A percentile compares a stretch with the other conserved stretches of the same genome.
These are phyloP conservation scores for Fusarium xylarioides DNA, from an alignment of 2,329 filamentous ascomycete genomes.

Conservation along the genomic window DNA sequence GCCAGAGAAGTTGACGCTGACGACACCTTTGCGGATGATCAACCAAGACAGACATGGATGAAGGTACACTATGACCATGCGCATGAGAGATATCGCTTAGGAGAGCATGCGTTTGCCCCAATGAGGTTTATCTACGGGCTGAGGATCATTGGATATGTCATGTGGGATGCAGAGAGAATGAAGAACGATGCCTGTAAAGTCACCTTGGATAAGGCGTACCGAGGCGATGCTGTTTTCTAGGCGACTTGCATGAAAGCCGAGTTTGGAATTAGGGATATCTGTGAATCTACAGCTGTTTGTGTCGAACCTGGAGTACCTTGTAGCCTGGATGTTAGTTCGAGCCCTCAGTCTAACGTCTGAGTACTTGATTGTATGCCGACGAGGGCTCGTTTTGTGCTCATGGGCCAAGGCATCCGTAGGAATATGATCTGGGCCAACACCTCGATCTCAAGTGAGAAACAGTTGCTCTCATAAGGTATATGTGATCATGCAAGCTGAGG, in stretches of 20 bases:
- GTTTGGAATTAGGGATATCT: neutral
- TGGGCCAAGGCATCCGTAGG: neutral
- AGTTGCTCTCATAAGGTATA: neutral
- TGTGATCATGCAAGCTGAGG: neutral
- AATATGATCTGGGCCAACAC: neutral
- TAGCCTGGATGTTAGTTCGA: neutral
- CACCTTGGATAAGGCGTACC: slow-evolving; percentile 27
- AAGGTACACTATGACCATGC: slow-evolving; percentile 28
- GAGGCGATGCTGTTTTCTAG: slow-evolving; percentile 32
- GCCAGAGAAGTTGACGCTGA: slow-evolving; percentile 26
- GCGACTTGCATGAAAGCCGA: neutral
- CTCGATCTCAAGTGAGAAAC: neutral
- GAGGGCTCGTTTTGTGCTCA: neutral
- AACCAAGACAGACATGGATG: slow-evolving; percentile 31
- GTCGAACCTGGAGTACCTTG: neutral
- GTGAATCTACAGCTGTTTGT: neutral
- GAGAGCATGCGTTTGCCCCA: slow-evolving; percentile 20
- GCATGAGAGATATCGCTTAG: slow-evolving; percentile 26
- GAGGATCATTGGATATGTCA: slow-evolving; percentile 32
- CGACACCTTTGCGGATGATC: slow-evolving; percentile 18
- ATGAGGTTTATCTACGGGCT: slow-evolving; percentile 34
- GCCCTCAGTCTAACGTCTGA: neutral
- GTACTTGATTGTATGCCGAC: neutral
- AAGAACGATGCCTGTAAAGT: slow-evolving; percentile 24
- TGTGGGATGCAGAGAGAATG: slow-evolving; percentile 37